A percentile compares a stretch with the other conserved stretches of the same genome.
Evolutionary conservation across 352 stramenopile genomes (phyloP).

Genomic region (Pythium utonaiense): DNA sequence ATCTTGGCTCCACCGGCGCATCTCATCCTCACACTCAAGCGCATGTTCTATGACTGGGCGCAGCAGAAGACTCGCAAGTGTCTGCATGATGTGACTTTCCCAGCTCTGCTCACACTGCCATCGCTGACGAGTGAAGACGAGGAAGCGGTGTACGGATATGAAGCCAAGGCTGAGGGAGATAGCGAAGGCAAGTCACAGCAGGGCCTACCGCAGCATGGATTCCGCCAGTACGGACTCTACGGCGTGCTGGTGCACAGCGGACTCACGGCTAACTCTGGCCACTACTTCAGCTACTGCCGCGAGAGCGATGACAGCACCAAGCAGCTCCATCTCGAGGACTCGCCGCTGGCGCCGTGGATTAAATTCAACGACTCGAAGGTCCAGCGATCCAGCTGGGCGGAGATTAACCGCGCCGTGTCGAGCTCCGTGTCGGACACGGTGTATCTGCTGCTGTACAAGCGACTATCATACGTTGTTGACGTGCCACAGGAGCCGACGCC

Average conservation of each 20-base stretch:
- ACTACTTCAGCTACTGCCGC: constrained; percentile 90
- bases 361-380: constrained; percentile 91
- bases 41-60: constrained; percentile 89
- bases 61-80: constrained; percentile 87
- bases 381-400: constrained; percentile 69
- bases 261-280: constrained; percentile 84
- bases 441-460: constrained; percentile 88
- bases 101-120: constrained; percentile 62
- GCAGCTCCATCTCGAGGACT: constrained; percentile 79
- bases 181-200: constrained; percentile 6
- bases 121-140: constrained; percentile 57
- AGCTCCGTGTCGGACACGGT: constrained; percentile 86
- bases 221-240: constrained; percentile 83
- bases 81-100: constrained; percentile 79
- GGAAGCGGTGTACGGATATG: constrained; percentile 30
- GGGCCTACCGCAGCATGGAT: constrained; percentile 17
- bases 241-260: constrained; percentile 88
- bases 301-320: constrained; percentile 66
- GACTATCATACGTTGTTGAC: constrained; percentile 53
- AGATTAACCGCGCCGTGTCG: constrained; percentile 73
- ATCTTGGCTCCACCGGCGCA: constrained; percentile 76
- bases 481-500: neutral
- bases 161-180: constrained; percentile 8
- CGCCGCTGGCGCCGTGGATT: constrained; percentile 78
- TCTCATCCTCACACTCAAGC: constrained; percentile 86